Evolutionary conservation across 805 yeast genomes (phyloP).

Genomic region (Starmerella apicola): DNA sequence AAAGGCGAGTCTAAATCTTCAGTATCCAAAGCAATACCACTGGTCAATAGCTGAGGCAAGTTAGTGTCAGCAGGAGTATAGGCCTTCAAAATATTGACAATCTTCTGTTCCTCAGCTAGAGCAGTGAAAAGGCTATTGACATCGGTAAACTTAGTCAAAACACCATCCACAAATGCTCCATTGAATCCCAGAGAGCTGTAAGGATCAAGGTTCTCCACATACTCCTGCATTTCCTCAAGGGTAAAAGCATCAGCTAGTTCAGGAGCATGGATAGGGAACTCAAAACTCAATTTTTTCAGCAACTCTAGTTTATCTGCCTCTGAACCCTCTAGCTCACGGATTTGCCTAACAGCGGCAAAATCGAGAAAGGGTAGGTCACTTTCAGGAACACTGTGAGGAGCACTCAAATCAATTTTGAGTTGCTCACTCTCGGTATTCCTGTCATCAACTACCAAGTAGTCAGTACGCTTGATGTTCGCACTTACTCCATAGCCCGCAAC

Average conservation of each 20-base stretch:
- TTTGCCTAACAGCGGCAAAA: constrained; percentile 20
- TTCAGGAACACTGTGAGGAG: constrained; percentile 13
- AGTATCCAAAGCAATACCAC: constrained; percentile 12
- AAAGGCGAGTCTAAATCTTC: constrained; percentile 6
- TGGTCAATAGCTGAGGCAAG: constrained; percentile 24
- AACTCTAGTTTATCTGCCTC: constrained; percentile 3
- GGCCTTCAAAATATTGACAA: constrained; percentile 21
- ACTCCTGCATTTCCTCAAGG: constrained; percentile 23
- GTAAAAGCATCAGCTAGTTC: constrained; percentile 28
- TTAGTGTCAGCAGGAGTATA: constrained; percentile 28
- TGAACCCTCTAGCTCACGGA: constrained; percentile 2
- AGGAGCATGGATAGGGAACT: constrained; percentile 45
- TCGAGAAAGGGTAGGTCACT: constrained; percentile 8
- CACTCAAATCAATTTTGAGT: constrained; percentile 18
- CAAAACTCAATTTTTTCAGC: constrained; percentile 28
- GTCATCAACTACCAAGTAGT: constrained; percentile 54
- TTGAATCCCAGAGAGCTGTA: constrained; percentile 24
- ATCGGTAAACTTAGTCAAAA: constrained; percentile 31
- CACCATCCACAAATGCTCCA: constrained; percentile 53
- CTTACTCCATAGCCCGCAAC: constrained; percentile 55
- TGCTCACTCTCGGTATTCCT: constrained; percentile 28
- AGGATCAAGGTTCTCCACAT: constrained; percentile 19
- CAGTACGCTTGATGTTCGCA: constrained; percentile 51
- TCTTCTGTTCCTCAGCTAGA: constrained; percentile 30
- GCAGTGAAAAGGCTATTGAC: constrained; percentile 27